Conservation (phyloP, 2,329 filamentous ascomycete genomes). For the Xylariaceae sp. region DNA sequence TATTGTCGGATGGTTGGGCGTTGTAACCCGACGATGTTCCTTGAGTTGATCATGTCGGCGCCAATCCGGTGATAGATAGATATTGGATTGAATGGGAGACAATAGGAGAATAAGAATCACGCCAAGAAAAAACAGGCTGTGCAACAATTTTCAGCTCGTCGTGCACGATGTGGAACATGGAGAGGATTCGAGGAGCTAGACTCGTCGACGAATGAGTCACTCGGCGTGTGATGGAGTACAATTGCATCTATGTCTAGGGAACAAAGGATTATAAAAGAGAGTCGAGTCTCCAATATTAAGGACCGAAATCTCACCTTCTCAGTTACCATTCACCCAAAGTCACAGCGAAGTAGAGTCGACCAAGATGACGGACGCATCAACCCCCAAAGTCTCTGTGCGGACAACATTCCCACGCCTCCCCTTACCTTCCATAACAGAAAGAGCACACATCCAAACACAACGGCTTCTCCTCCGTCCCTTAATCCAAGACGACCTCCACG, state of each 20-base stretch:
- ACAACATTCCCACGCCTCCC: constrained; percentile 26
- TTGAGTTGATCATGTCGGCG: neutral
- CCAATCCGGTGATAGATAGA: neutral
- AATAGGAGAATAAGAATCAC: neutral
- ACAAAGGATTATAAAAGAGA: neutral
- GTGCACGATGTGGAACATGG: neutral
- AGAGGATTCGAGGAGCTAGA: too few species aligned
- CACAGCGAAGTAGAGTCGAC: too few species aligned
- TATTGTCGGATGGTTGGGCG: too few species aligned
- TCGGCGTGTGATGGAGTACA: neutral
- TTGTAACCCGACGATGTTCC: too few species aligned
- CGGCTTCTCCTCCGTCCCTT: constrained; percentile 27
- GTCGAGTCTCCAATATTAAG: too few species aligned
- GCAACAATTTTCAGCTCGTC: neutral
- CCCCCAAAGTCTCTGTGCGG: constrained; percentile 7
- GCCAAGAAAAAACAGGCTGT: neutral
- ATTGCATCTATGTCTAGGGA: too few species aligned
- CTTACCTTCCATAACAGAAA: constrained; percentile 18
- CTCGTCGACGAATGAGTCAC: constrained; percentile 16
- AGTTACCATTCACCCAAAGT: too few species aligned
- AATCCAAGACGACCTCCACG: constrained; percentile 19
- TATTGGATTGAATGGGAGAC: neutral
- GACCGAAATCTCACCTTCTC: too few species aligned
- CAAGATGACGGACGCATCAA: constrained; percentile 3
- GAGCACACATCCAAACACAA: constrained; percentile 22